Conservation (phyloP, 768 basidiomycete species). For the Lactarius pseudohatsudake region DNA sequence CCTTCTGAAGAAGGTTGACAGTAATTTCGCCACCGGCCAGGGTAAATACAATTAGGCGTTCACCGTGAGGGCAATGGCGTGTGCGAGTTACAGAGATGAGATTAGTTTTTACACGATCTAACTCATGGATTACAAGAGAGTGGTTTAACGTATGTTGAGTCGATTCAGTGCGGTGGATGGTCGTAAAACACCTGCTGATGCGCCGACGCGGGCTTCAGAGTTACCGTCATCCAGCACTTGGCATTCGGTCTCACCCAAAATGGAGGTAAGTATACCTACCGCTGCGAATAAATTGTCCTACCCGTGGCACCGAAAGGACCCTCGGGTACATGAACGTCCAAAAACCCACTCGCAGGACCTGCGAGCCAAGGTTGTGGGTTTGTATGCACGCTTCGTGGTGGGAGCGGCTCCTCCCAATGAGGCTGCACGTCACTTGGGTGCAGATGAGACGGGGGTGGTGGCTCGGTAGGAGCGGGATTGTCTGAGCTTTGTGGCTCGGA, state of each 20-base stretch:
- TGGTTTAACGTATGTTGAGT: constrained; percentile 14
- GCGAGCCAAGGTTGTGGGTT: constrained; percentile 27
- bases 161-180: neutral
- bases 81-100: constrained; percentile 3
- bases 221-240: neutral
- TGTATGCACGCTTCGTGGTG: constrained; percentile 15
- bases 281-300: constrained; percentile 30
- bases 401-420: constrained; percentile 16
- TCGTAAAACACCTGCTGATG: neutral
- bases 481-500: constrained; percentile 23
- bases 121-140: constrained; percentile 11
- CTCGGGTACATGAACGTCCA: constrained; percentile 26
- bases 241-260: neutral
- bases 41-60: constrained; percentile 37
- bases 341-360: constrained; percentile 27
- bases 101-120: constrained; percentile 16
- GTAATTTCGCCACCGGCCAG: constrained; percentile 58
- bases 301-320: constrained; percentile 28
- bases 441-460: constrained; percentile 1
- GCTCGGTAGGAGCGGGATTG: constrained; percentile 2
- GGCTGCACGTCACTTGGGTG: constrained; percentile 7
- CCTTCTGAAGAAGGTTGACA: constrained; percentile 66
- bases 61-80: neutral
- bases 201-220: neutral
- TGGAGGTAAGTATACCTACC: constrained; percentile 17